Base-by-base conservation (phyloP, 331 rosid species). In the Prunus yedoensis region DNA sequence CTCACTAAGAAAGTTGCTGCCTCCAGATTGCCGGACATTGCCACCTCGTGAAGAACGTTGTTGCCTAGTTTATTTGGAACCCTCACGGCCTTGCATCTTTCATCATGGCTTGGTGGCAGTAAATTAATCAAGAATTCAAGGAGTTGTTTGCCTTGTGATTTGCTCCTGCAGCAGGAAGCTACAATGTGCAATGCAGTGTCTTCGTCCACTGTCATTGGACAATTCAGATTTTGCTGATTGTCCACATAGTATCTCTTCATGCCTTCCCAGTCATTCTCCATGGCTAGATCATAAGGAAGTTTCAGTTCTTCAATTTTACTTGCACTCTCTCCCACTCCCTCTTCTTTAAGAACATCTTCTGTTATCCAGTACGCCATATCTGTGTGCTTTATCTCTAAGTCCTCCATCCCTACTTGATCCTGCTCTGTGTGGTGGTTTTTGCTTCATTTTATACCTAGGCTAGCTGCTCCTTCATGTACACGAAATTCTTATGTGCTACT, bases 31-130 rank as follows among this genome's bases (percentile, higher is more conserved):
- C 75, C 35, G 21, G 17, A 20, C 16, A n/a, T 23, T 16, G 17
- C 47, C 46, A 53, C 74, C 61, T 52, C 63, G 2, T 70, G 74
- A 52, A 70, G 74, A 70, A 25, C 4, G 2, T 5, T 70, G 74
- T 70, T 70, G 2, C 16, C 46, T 0, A 30, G 1, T 27, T 30
- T 23, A 51, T 70, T 30, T 1, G 30, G 25, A 18, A 18, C 3
- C 50, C 47, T 35, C 10, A 64, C 18, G 2, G 67, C 67, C 6
- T 56, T 6, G 6, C 14, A 16, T 16, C 12, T 30, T 5, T 62
- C 67, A 0, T 16, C 46, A 30, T 62, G 0, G 32, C 25, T 32
- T 18, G 8, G 3, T 4, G 12, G 23, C 2, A 10, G 11, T 50
- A 35, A 11, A 71, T 35, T 21, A 4, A 58, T 21, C 30, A 54